A percentile compares a stretch with the other conserved stretches of the same genome.
These are phyloP conservation scores for Setaria viridis DNA, from an alignment of 202 grass and related monocot species.

Conservation along the genomic window DNA sequence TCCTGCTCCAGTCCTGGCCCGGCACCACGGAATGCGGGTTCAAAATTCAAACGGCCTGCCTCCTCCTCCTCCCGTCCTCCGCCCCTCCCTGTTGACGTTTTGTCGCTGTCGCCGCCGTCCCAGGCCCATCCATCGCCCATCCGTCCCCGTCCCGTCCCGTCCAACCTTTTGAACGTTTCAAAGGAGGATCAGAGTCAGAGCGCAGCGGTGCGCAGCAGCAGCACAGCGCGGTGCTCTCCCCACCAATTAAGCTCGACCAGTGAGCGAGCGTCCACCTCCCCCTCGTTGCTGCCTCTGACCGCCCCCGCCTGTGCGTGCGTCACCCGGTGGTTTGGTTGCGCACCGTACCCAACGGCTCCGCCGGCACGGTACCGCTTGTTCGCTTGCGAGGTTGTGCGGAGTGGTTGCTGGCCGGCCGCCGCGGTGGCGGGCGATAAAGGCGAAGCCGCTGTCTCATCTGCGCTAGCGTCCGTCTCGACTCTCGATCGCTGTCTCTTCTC, in stretches of 20 bases:
- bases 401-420: slow-evolving; percentile 54
- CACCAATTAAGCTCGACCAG: slow-evolving; percentile 45
- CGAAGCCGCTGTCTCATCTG: not conserved
- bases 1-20: not conserved
- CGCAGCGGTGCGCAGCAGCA: not conserved
- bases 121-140: not conserved
- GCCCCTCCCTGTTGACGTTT: not conserved
- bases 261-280: not conserved
- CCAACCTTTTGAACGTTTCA: slow-evolving; percentile 45
- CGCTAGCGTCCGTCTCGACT: not conserved
- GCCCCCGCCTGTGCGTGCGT: slow-evolving; percentile 20
- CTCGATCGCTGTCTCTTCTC: slow-evolving; percentile 1
- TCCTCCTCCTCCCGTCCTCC: not conserved
- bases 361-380: slow-evolving; percentile 43
- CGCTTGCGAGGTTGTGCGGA: slow-evolving; percentile 40
- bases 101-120: not conserved
- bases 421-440: slow-evolving; percentile 4
- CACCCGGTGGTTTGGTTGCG: slow-evolving; percentile 44
- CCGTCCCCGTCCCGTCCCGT: not conserved
- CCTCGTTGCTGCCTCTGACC: not conserved
- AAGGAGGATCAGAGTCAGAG: not conserved
- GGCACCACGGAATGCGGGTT: slow-evolving; percentile 17
- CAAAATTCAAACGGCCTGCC: slow-evolving; percentile 47
- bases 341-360: slow-evolving; percentile 25
- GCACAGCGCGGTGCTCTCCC: not conserved